Percentiles rank a stretch among this genome's conserved stretches.
Conservation (phyloP, 2,329 filamentous ascomycete genomes). For the Paecilomyces sp. region DNA sequence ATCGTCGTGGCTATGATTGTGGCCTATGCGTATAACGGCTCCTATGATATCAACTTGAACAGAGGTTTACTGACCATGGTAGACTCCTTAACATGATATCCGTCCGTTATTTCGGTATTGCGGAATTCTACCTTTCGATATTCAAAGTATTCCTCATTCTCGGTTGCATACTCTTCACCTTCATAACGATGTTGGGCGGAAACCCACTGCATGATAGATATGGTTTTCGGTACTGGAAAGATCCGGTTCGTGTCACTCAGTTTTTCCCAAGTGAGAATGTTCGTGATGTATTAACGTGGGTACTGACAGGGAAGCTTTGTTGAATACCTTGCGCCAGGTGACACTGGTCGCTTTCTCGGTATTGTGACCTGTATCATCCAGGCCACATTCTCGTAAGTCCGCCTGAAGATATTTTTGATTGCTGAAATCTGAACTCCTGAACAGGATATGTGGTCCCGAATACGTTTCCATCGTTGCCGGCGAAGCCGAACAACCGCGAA, state of each 20-base stretch:
- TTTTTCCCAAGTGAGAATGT: background rate
- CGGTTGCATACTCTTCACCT: conserved; percentile 44
- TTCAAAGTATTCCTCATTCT: conserved; percentile 32
- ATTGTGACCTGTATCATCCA: conserved; percentile 65
- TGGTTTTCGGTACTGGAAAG: conserved; percentile 59
- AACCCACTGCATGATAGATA: conserved; percentile 64
- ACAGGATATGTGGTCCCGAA: conserved; percentile 53
- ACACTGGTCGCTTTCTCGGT: conserved; percentile 46
- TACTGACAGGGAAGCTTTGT: conserved; percentile 50
- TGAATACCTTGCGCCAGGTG: conserved; percentile 53
- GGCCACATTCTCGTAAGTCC: conserved; percentile 50
- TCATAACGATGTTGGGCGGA: conserved; percentile 72
- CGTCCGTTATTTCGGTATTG: conserved; percentile 38
- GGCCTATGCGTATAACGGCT: conserved; percentile 23
- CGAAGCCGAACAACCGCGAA: conserved; percentile 61
- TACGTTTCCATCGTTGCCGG: conserved; percentile 56
- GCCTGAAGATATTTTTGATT: background rate
- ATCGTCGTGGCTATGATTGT: conserved; percentile 31
- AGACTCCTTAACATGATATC: conserved; percentile 34
- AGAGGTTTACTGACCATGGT: background rate
- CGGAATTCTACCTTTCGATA: conserved; percentile 42
- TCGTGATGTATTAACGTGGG: background rate
- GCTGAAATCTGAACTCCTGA: background rate
- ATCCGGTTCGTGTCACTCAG: conserved; percentile 38
- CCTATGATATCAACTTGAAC: background rate